Conservation (phyloP, 345 rosid species). For the Excoecaria cochinchinensis region DNA sequence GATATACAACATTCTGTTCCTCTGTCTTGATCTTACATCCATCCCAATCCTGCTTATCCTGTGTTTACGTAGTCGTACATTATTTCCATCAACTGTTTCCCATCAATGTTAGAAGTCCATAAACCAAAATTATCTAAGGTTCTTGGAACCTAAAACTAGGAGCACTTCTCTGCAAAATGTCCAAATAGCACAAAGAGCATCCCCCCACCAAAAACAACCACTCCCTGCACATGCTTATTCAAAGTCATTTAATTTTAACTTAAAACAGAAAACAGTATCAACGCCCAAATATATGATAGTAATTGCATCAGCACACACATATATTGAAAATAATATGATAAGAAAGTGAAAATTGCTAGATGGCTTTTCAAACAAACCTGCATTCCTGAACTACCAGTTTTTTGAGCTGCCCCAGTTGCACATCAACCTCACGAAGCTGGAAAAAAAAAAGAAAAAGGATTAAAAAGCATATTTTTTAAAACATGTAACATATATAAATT, state of each 20-base stretch:
- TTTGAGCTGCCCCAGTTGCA: conserved; percentile 66
- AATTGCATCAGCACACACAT: not conserved
- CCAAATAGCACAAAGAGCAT: not conserved
- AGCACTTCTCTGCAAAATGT: not conserved
- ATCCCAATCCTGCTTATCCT: too few relatives aligned
- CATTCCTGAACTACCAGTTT: conserved; percentile 61
- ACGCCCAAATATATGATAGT: not conserved
- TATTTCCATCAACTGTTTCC: not conserved
- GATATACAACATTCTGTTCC: too few relatives aligned
- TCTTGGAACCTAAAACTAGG: not conserved
- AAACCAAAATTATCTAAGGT: not conserved
- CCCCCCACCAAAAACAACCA: not conserved
- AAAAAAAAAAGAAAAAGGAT: conserved; percentile 6
- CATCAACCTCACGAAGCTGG: conserved; percentile 67
- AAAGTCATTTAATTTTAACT: not conserved
- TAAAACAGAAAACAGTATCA: not conserved
- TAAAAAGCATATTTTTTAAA: conserved; percentile 12
- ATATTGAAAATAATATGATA: not conserved
- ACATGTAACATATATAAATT: not conserved
- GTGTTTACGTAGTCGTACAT: not conserved
- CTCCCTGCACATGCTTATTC: not conserved
- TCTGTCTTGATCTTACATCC: too few relatives aligned
- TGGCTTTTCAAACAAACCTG: conserved; percentile 48
- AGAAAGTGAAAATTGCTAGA: conserved; percentile 3
- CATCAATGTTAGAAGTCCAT: not conserved